Evolutionary conservation across 1,139 yeast genomes (phyloP).

Genomic region (Meyerozyma carpophila): DNA sequence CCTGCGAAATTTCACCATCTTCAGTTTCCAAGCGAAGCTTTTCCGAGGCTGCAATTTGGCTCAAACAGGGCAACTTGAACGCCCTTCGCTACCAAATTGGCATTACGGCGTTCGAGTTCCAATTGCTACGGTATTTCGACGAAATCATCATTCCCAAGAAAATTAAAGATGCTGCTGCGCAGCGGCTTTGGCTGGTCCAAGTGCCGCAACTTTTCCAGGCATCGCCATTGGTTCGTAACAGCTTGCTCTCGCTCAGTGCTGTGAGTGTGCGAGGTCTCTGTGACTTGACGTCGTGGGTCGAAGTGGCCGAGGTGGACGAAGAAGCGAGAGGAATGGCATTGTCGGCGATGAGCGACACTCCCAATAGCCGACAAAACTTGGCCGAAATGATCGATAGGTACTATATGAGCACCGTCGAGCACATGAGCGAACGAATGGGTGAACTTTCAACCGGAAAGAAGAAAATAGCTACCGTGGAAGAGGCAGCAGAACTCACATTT

Average conservation of each 20-base stretch:
- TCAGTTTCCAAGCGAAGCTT: neutral
- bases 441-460: constrained; percentile 8
- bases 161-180: neutral
- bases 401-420: constrained; percentile 4
- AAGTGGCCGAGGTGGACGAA: constrained; percentile 1
- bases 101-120: constrained; percentile 2
- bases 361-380: constrained; percentile 1
- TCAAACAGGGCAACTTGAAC: neutral
- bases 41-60: neutral
- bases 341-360: neutral
- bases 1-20: neutral
- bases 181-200: constrained; percentile 2
- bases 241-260: constrained; percentile 20
- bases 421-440: constrained; percentile 2
- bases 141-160: constrained; percentile 1
- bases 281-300: constrained; percentile 6
- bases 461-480: constrained; percentile 4
- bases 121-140: constrained; percentile 2
- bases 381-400: neutral
- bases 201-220: constrained; percentile 13
- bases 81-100: constrained; percentile 2
- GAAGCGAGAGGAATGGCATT: neutral
- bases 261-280: constrained; percentile 15
- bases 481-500: constrained; percentile 18
- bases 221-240: constrained; percentile 18